Base-by-base conservation (phyloP, 495 filamentous ascomycete species). In the Xylaria venustula region DNA sequence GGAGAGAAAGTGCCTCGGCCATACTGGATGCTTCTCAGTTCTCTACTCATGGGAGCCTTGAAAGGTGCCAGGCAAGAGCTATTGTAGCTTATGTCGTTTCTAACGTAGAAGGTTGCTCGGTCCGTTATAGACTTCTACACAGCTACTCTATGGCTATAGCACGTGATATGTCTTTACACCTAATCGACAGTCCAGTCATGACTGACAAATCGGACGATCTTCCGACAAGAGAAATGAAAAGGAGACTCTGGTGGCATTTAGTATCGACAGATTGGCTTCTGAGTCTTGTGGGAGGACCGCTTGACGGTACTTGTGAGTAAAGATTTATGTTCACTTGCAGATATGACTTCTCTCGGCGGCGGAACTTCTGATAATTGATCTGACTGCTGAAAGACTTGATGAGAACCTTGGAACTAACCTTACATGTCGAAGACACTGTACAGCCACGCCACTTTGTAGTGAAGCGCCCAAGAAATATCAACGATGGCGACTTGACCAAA, bases 221-320 rank as follows among this genome's bases (percentile, higher is more conserved):
- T 2, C 58, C 69, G 0, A 54, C 59, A 17, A 68, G 69, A 46
- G 81, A 82, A 57, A 73, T 82, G 9, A 73, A 75, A 37, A 59
- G 80, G 41, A 71, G 81, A 46, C 65, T 81, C 5, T 82, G 80
- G 80, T 82, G 79, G 81, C 73, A 82, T 64, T 50, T 82, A 1
- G 74, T 71, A 15, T 72, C 68, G 14, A 73, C 75, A 14, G 80
- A 83, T 54, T 83, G 77, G 79, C 63, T 78, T 30, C 63, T 79
- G 0, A 58, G 62, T 2, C 61, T 73, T 0, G 74, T 75, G 32
- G 71, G 75, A 20, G 65, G 67, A 6, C 74, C 73, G 2, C 61
- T 72, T 9, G 71, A 76, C 68, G 72, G 80, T 20, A 73, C 69
- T 8, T 83, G 82, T 67, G 63, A 37, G 58, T 36, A 23, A n/a